Evolutionary conservation across 2,329 filamentous ascomycete species (phyloP).

Genomic region (Aspergillus sp.): DNA sequence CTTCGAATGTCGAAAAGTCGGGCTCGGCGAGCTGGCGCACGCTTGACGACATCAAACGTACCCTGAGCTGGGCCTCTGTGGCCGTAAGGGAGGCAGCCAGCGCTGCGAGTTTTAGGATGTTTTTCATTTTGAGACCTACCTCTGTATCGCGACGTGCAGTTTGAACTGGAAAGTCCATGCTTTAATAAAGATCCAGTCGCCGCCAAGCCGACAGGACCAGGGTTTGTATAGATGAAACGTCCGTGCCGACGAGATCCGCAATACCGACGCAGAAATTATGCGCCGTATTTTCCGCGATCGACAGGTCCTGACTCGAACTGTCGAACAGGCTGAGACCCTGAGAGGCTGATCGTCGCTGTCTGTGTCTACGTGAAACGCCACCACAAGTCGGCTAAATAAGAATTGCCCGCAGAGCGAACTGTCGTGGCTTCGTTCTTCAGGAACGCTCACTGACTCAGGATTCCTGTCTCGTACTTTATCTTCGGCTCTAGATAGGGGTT

Average conservation of each 20-base stretch:
- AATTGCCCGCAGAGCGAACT: no score
- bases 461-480: no score
- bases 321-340: no score
- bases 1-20: constrained; percentile 4
- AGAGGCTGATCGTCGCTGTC: no score
- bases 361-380: no score
- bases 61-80: constrained; percentile 1
- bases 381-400: no score
- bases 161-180: no score
- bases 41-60: constrained; percentile 5
- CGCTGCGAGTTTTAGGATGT: neutral
- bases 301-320: no score
- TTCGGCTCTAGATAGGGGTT: no score
- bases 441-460: no score
- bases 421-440: no score
- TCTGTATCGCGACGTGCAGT: no score
- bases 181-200: neutral
- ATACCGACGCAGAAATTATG: neutral
- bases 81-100: neutral
- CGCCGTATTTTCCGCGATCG: neutral
- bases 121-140: neutral
- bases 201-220: neutral
- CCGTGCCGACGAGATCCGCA: neutral
- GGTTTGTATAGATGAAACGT: neutral
- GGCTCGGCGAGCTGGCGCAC: constrained; percentile 4